These are phyloP conservation scores for Murraya koenigii DNA, from an alignment of 345 rosid genomes.

Conservation along the genomic window DNA sequence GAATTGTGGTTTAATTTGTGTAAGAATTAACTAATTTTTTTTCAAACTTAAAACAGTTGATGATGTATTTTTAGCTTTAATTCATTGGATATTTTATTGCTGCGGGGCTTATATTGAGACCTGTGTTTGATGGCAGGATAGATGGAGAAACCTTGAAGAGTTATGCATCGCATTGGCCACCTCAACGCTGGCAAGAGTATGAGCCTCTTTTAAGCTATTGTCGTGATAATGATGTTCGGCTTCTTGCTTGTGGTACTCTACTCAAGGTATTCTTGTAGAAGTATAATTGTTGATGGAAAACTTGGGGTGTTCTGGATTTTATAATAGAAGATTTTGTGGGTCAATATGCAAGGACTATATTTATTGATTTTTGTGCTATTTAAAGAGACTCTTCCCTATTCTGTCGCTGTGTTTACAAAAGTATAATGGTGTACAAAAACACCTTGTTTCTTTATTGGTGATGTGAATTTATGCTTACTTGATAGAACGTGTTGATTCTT, in stretches of 20 bases:
- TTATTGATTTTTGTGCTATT: not conserved
- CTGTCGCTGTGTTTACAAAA: not conserved
- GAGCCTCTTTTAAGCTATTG: constrained; percentile 84
- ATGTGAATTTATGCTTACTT: not conserved
- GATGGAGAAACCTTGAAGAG: constrained; percentile 69
- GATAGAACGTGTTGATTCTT: constrained; percentile 3
- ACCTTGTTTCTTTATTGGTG: not conserved
- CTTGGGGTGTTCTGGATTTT: not conserved
- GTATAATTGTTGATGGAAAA: not conserved
- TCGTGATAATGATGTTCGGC: constrained; percentile 58
- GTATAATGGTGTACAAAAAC: not conserved
- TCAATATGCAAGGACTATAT: not conserved
- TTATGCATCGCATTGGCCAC: constrained; percentile 61
- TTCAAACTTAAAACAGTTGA: not conserved
- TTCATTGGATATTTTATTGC: not conserved
- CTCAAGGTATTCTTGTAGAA: constrained; percentile 47
- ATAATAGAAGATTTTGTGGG: not conserved
- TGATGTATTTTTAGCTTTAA: not conserved
- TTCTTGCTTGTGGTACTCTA: constrained; percentile 90
- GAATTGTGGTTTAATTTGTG: not conserved
- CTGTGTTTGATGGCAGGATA: constrained; percentile 49
- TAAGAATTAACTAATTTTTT: too few relatives aligned
- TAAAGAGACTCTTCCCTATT: not conserved
- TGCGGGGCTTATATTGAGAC: constrained; percentile 13
- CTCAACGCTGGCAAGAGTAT: constrained; percentile 77